These are phyloP conservation scores for Eutrema yunnanense DNA, from an alignment of 345 rosid genomes.

Conservation along the genomic window DNA sequence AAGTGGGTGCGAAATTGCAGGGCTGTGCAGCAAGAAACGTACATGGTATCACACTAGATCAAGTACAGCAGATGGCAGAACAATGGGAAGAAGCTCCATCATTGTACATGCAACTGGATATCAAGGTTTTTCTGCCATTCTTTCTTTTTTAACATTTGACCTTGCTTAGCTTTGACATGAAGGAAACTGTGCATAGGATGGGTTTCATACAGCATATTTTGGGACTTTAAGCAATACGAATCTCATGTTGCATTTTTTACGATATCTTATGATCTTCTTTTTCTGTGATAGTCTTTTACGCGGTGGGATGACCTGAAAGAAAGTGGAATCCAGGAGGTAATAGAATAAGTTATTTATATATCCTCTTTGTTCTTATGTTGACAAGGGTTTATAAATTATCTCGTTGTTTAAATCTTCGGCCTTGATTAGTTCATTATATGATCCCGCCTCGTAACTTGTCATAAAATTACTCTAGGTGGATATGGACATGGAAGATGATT, in stretches of 20 bases:
- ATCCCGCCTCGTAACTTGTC: slow-evolving; percentile 1
- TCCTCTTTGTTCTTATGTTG: neutral
- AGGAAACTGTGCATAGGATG: neutral
- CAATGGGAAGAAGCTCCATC: slow-evolving; percentile 89
- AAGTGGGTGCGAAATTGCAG: slow-evolving; percentile 40
- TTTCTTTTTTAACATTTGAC: neutral
- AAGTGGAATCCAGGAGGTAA: slow-evolving; percentile 85
- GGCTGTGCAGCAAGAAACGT: slow-evolving; percentile 98
- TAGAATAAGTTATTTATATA: slow-evolving; percentile 9
- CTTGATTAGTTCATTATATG: neutral
- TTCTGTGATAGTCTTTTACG: slow-evolving; percentile 58
- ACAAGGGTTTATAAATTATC: neutral
- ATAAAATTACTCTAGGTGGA: slow-evolving; percentile 56
- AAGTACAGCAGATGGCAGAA: slow-evolving; percentile 70
- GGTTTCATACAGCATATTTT: neutral
- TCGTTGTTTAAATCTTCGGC: neutral
- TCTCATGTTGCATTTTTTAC: neutral
- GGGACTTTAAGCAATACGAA: neutral
- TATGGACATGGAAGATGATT: slow-evolving; percentile 91
- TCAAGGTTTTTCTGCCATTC: slow-evolving; percentile 46
- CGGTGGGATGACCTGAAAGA: slow-evolving; percentile 76
- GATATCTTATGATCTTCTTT: slow-evolving; percentile 13
- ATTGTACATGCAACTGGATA: slow-evolving; percentile 64
- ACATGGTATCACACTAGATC: slow-evolving; percentile 75
- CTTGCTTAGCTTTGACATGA: neutral